phyloP scores from a whole-genome alignment of 1,139 yeast species.

The Kodamaea arcana region DNA sequence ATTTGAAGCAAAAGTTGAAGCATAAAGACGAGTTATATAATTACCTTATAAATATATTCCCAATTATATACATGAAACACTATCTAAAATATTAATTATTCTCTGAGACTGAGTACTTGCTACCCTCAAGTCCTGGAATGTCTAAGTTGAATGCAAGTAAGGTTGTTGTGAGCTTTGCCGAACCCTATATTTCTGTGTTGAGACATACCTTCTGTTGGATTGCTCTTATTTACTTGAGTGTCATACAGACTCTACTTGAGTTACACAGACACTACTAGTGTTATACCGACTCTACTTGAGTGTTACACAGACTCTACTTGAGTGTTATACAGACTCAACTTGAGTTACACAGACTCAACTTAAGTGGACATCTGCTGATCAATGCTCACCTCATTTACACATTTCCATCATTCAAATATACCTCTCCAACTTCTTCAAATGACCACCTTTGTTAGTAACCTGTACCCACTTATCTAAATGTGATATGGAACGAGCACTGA shows the following conservation, averaged over 20 bases:
- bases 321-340: too few relatives aligned
- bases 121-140: not conserved
- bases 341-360: too few relatives aligned
- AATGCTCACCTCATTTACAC: not conserved
- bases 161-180: too few relatives aligned
- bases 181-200: too few relatives aligned
- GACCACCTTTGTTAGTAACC: slow-evolving; percentile 49
- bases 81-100: not conserved
- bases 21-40: not conserved
- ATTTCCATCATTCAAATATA: slow-evolving; percentile 3
- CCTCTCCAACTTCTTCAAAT: slow-evolving; percentile 51
- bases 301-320: too few relatives aligned
- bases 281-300: too few relatives aligned
- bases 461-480: slow-evolving; percentile 61
- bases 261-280: too few relatives aligned
- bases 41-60: not conserved
- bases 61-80: slow-evolving; percentile 1
- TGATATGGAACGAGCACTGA: slow-evolving; percentile 62
- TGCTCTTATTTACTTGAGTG: too few relatives aligned
- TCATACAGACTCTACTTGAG: too few relatives aligned
- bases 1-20: slow-evolving; percentile 7
- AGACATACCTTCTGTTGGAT: too few relatives aligned
- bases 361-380: not conserved
- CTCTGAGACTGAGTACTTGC: too few relatives aligned
- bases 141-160: not conserved